Base-by-base conservation (phyloP, 192 early-diverging fungal genomes). In the Backusella mclennaniae region DNA sequence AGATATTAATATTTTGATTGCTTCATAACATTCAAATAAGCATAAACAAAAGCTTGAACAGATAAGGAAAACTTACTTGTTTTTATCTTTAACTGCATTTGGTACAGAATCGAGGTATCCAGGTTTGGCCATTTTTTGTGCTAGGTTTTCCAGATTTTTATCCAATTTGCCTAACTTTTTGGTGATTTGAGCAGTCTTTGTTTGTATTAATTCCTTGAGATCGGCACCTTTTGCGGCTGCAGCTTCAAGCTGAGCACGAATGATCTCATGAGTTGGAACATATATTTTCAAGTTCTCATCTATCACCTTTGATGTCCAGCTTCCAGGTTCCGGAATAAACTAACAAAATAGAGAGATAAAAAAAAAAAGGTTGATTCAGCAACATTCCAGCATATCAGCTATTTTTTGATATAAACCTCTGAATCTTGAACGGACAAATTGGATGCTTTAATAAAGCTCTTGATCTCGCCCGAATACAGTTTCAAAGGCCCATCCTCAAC, bases 401-500 rank as follows among this genome's bases (percentile, higher is more conserved):
- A 17, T 42, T 35, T 26, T 29, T 71, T 46, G 38, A 66, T 23
- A 53, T 46, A 76, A 69, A 85, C 79, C n/a, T 74, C 46, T 76
- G 67, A 42, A 14, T 67, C 49, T 39, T 79, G 26, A 33, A 86
- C n/a, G 2, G 73, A 38, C 7, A 86, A 29, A 19, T 59, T 39
- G 6, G 83, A 84, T 19, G 85, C 80, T 12, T 80, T 80, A 35
- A 80, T 77, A 52, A 86, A 82, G 8, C 71, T 74, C 15, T 76
- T 71, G 33, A 86, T 84, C 21, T 86, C 83, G 49, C 76, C 36
- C 4, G 78, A 42, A 39, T 86, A 84, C 36, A 75, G 71, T 23
- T 76, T 35, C 8, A 86, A 67, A 15, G 78, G 78, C 7, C 85
- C 83, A 21, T 83, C 38, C 1, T 44, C 12, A 14, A 67, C 75